Evolutionary conservation across 2,329 filamentous ascomycete genomes (phyloP).

Genomic region (Paraphaeosphaeria sporulosa): DNA sequence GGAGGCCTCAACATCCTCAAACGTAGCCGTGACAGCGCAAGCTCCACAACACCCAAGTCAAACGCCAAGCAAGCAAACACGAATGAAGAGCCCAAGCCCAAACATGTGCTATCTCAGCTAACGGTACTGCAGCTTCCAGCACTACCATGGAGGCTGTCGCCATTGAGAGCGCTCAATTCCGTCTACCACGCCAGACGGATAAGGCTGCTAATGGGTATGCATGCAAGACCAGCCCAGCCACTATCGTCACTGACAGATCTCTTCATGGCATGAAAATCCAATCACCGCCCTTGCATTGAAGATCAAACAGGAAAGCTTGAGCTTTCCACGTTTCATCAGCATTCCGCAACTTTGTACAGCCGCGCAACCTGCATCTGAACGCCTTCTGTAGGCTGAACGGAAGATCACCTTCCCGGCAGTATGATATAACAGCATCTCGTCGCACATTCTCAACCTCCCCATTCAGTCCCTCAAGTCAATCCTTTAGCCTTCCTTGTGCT

Average conservation of each 20-base stretch:
- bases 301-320: conserved; percentile 23
- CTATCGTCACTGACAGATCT: background rate
- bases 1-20: conserved; percentile 21
- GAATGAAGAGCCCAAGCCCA: conserved; percentile 21
- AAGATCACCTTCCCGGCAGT: conserved; percentile 7
- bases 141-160: background rate
- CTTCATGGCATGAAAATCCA: background rate
- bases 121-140: background rate
- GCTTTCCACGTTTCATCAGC: conserved; percentile 23
- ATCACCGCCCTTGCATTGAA: conserved; percentile 1
- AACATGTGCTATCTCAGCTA: conserved; percentile 18
- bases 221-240: background rate
- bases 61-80: conserved; percentile 26
- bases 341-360: conserved; percentile 4
- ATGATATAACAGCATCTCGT: conserved; percentile 4
- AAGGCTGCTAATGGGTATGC: background rate
- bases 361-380: conserved; percentile 8
- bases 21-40: conserved; percentile 22
- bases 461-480: conserved; percentile 14
- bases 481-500: conserved; percentile 22
- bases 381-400: conserved; percentile 7
- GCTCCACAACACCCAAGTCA: conserved; percentile 15
- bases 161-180: background rate
- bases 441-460: conserved; percentile 6
- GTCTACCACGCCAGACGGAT: background rate